Percentiles rank a stretch among this genome's conserved stretches.
These are phyloP conservation scores for Wallacemonas sp. DNA, from an alignment of 208 protist genomes.

Conservation along the genomic window DNA sequence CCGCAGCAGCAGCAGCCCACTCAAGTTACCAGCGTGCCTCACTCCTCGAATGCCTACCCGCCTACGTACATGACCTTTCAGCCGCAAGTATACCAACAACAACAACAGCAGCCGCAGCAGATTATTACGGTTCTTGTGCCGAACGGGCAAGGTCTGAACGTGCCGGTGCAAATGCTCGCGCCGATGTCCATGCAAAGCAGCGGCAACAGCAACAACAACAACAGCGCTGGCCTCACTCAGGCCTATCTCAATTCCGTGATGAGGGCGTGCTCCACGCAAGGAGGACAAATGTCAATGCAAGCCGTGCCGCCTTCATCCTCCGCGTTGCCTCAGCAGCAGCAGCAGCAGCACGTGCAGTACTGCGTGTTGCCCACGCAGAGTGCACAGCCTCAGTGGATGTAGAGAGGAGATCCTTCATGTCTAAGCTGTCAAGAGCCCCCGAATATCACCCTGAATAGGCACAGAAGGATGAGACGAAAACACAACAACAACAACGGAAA, in stretches of 20 bases:
- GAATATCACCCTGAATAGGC: too few relatives aligned
- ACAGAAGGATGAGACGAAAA: not conserved
- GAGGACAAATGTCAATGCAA: too few relatives aligned
- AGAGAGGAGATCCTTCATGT: too few relatives aligned
- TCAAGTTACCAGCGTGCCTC: not conserved
- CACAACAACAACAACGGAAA: not conserved
- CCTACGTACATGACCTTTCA: too few relatives aligned
- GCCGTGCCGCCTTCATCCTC: too few relatives aligned
- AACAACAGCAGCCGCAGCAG: constrained; percentile 17
- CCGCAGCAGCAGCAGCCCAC: constrained; percentile 1
- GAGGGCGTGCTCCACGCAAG: too few relatives aligned
- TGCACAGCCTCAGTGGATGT: too few relatives aligned
- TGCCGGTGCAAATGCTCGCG: not conserved
- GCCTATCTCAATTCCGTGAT: not conserved
- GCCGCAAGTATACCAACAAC: constrained; percentile 1
- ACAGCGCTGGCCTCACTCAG: not conserved
- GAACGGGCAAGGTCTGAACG: constrained; percentile 7
- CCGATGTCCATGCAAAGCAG: not conserved
- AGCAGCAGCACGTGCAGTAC: too few relatives aligned
- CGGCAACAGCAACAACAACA: not conserved
- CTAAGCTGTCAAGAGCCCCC: too few relatives aligned
- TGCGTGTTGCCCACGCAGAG: too few relatives aligned
- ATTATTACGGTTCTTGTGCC: not conserved
- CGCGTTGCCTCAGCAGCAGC: too few relatives aligned
- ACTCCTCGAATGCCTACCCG: not conserved